phyloP scores from a whole-genome alignment of 345 rosid species.

The Populus ilicifolia region DNA sequence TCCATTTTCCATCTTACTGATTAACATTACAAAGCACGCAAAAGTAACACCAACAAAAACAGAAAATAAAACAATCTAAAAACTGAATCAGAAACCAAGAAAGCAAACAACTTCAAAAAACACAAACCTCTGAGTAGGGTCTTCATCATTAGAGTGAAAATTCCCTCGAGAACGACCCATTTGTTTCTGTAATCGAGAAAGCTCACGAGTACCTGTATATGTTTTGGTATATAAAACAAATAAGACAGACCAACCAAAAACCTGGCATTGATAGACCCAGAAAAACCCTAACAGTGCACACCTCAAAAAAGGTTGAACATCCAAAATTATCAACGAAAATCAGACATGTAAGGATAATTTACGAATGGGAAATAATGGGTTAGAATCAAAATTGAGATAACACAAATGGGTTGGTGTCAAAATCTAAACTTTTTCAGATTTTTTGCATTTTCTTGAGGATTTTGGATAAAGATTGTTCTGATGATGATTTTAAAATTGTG shows the following conservation, averaged over 20 bases:
- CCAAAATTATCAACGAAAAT: neutral
- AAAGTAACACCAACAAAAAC: neutral
- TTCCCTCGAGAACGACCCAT: conserved; percentile 99
- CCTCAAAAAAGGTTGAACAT: neutral
- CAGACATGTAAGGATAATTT: neutral
- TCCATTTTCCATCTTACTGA: neutral
- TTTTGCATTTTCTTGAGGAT: neutral
- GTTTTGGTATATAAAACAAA: neutral
- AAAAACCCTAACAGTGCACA: neutral
- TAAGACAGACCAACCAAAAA: too few relatives aligned
- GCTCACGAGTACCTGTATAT: neutral
- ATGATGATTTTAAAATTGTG: neutral
- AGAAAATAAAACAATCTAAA: neutral
- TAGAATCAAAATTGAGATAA: neutral
- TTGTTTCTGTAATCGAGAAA: neutral
- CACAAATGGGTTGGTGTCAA: neutral
- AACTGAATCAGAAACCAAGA: neutral
- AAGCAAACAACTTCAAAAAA: neutral
- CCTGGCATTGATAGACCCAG: neutral
- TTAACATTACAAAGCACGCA: neutral
- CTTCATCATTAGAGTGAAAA: conserved; percentile 77
- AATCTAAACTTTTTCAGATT: neutral
- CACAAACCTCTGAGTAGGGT: conserved; percentile 81
- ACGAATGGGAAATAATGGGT: neutral
- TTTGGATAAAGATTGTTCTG: neutral